Percentiles rank a stretch among this genome's conserved stretches.
Evolutionary conservation across 2,329 filamentous ascomycete genomes (phyloP).

Genomic region (Microdochium nivale): DNA sequence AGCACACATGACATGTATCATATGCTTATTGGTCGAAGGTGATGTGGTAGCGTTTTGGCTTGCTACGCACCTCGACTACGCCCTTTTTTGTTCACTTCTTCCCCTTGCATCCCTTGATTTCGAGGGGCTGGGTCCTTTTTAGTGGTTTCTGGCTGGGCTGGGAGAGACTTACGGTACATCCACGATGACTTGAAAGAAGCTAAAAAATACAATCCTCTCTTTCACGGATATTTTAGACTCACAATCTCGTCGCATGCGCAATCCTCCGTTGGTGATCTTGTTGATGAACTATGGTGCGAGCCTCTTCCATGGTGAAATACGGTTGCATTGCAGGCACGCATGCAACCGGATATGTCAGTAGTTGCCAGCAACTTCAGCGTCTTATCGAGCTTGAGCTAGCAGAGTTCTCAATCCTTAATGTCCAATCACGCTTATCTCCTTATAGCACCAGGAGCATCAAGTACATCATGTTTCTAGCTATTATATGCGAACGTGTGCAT

Average conservation of each 20-base stretch:
- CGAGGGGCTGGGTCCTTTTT: background rate
- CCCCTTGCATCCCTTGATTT: background rate
- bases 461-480: background rate
- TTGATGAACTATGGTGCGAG: background rate
- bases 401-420: background rate
- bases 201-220: background rate
- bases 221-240: background rate
- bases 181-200: background rate
- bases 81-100: background rate
- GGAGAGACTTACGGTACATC: background rate
- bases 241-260: background rate
- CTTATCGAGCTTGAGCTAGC: background rate
- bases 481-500: background rate
- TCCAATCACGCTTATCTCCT: background rate
- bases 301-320: background rate
- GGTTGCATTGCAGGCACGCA: background rate
- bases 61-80: background rate
- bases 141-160: background rate
- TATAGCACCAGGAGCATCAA: background rate
- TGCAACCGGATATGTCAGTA: background rate
- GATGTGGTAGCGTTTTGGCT: background rate
- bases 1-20: background rate
- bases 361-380: background rate
- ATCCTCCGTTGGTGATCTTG: background rate
- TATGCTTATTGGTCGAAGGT: background rate